Base-by-base conservation (phyloP, 1,284 basidiomycete genomes). In the Singerocomus rubriflavus region DNA sequence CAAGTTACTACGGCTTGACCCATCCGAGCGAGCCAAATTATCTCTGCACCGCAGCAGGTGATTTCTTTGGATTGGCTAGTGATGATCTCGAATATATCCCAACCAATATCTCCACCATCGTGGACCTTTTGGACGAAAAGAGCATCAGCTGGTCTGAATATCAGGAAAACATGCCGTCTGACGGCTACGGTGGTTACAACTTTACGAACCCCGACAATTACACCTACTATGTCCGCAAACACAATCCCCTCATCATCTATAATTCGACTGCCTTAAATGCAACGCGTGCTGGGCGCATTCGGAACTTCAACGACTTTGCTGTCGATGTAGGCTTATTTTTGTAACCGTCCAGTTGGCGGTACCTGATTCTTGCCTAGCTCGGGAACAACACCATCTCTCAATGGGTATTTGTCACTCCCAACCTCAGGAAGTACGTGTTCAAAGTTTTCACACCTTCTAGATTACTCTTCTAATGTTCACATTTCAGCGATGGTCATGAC, bases 21-120 rank as follows among this genome's bases (percentile, higher is more conserved):
- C 84, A 86, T 58, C 73, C 82, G 13, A 82, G 80, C 1, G 77
- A 86, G 63, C 84, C 84, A 16, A 84, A 85, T 57, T 85, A 82
- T 54, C 56, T 80, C 32, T 71, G 73, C 3, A 57, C 69, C 0
- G 72, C 73, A 6, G 74, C 74, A 17, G 85, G 84, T 43, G 78
- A 81, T 58, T 84, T 81, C 63, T 85, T 71, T 40, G 84, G 83
- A 26, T 67, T 80, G 58, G 63, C 57, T 10, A 73, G 74, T 50
- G 83, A 87, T 57, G 59, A 67, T 42, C 63, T 75, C 48, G 69
- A 69, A 58, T 63, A 58, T 27, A 51, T 70, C 34, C 57, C 65
- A 12, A 56, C 9, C 33, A 77, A 75, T 60, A 72, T 83, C 30
- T 80, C 80, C 6, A 79, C 78, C n/a, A 57, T 85, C 38, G 80